Evolutionary conservation across 2,329 filamentous ascomycete species (phyloP).

Genomic region (Cryphonectria japonica): DNA sequence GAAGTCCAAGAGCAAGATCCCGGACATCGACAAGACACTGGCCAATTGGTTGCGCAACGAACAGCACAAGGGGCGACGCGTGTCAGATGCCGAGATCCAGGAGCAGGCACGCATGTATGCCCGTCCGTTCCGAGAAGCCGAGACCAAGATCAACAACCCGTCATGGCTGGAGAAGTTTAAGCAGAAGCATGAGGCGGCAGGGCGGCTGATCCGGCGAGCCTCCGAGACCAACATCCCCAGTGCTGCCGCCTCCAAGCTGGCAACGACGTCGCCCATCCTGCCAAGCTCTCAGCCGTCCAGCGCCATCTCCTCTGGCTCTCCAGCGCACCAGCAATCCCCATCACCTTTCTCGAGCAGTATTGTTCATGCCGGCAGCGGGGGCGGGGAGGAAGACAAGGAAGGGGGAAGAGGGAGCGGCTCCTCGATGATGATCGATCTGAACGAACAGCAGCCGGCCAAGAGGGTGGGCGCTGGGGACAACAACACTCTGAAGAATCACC

Average conservation of each 20-base stretch:
- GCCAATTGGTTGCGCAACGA: constrained; percentile 85
- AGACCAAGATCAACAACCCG: constrained; percentile 72
- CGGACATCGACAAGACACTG: constrained; percentile 90
- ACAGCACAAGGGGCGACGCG: constrained; percentile 71
- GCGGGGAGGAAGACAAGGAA: constrained; percentile 71
- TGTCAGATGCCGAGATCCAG: constrained; percentile 81
- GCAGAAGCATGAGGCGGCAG: constrained; percentile 72
- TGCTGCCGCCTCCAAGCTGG: constrained; percentile 54
- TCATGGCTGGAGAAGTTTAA: constrained; percentile 96
- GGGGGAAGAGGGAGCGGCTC: not conserved
- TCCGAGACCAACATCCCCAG: constrained; percentile 75
- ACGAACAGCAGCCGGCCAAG: constrained; percentile 32
- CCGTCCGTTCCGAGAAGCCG: constrained; percentile 68
- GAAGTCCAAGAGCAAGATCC: constrained; percentile 79
- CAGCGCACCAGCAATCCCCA: constrained; percentile 65
- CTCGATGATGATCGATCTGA: constrained; percentile 54
- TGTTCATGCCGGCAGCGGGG: constrained; percentile 42
- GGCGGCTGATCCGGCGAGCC: constrained; percentile 57
- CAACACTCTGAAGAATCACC: constrained; percentile 49
- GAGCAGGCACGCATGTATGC: constrained; percentile 85
- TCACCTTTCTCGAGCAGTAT: constrained; percentile 63
- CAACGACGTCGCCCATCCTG: constrained; percentile 55
- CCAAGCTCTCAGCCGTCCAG: constrained; percentile 66
- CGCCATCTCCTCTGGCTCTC: constrained; percentile 74
- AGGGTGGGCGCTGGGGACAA: constrained; percentile 48